phyloP scores from a whole-genome alignment of 352 stramenopile species.

The Blastocystis sp. region DNA sequence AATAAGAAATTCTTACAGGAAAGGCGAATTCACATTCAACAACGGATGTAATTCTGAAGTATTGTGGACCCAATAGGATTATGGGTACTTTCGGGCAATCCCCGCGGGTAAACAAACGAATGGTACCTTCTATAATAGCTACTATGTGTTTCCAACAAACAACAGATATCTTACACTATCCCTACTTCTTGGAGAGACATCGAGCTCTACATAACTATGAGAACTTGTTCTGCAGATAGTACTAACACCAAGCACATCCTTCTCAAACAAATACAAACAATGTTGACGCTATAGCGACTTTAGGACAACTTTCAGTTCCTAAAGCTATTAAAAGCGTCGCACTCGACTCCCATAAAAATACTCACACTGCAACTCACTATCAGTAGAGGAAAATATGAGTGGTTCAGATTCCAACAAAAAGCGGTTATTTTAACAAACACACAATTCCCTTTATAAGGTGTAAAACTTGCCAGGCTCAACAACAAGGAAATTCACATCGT shows the following conservation, averaged over 20 bases:
- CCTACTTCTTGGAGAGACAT: background rate
- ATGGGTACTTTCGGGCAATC: background rate
- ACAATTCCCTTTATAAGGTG: background rate
- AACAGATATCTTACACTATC: background rate
- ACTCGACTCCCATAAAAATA: background rate
- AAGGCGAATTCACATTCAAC: slow-evolving; percentile 60
- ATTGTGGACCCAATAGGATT: background rate
- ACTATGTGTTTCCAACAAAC: background rate
- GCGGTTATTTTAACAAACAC: background rate
- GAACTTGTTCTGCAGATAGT: background rate
- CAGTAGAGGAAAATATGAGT: background rate
- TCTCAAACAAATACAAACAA: background rate
- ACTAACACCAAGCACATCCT: background rate
- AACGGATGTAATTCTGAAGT: slow-evolving; percentile 1
- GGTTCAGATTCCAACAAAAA: background rate
- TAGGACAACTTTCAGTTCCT: background rate
- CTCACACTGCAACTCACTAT: background rate
- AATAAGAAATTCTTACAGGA: background rate
- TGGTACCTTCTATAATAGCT: background rate
- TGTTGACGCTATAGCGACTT: slow-evolving; percentile 15
- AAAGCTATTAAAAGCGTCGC: slow-evolving; percentile 18
- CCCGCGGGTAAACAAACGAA: background rate
- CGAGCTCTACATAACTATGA: background rate
- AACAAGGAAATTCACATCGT: slow-evolving; percentile 39
- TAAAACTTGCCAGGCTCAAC: slow-evolving; percentile 47